Conservation (phyloP, 164 flowering plant species). For the Vitis cinerea region DNA sequence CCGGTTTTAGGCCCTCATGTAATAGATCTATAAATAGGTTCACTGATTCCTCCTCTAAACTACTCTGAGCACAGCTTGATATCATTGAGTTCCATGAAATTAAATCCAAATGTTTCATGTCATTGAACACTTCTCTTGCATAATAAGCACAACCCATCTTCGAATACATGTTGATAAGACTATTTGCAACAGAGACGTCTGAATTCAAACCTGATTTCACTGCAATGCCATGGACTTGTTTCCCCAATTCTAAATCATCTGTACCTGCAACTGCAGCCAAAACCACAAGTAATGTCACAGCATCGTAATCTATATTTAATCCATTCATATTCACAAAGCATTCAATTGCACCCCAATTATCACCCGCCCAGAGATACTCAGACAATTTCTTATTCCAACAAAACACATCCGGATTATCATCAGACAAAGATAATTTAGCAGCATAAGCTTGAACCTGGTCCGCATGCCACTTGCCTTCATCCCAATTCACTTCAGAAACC, state of each 20-base stretch:
- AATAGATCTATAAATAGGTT: constrained; percentile 30
- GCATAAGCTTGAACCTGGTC: constrained; percentile 47
- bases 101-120: constrained; percentile 43
- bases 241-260: constrained; percentile 31
- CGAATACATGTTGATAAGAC: constrained; percentile 55
- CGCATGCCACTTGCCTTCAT: constrained; percentile 15
- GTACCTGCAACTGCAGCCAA: constrained; percentile 31
- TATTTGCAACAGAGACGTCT: constrained; percentile 35
- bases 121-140: constrained; percentile 32
- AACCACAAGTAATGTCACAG: constrained; percentile 37
- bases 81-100: constrained; percentile 68
- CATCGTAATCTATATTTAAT: constrained; percentile 29
- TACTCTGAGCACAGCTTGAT: constrained; percentile 37
- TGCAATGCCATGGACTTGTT: constrained; percentile 40
- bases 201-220: constrained; percentile 38
- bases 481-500: constrained; percentile 15
- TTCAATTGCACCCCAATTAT: constrained; percentile 25
- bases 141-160: constrained; percentile 28
- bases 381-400: constrained; percentile 49
- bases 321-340: constrained; percentile 39
- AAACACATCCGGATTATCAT: constrained; percentile 25
- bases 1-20: constrained; percentile 35
- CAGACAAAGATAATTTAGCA: constrained; percentile 26
- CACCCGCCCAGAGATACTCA: constrained; percentile 27
- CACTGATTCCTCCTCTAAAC: constrained; percentile 32